phyloP scores from a whole-genome alignment of 352 stramenopile species.

The Phytophthora podocarpi region DNA sequence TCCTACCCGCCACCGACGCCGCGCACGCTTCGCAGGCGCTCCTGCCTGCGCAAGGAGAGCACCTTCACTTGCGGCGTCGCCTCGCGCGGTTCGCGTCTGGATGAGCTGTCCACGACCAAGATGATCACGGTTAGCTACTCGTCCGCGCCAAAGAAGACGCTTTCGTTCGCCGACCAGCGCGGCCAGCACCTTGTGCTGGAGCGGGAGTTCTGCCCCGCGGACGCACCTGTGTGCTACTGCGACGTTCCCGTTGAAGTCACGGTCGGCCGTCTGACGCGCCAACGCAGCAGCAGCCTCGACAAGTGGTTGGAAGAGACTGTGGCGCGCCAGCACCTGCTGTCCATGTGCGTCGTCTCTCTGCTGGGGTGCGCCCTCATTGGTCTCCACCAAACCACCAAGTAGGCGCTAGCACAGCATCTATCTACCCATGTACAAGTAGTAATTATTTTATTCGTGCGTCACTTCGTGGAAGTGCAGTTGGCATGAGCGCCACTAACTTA shows the following conservation, averaged over 20 bases:
- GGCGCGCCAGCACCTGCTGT: constrained; percentile 52
- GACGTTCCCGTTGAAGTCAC: constrained; percentile 39
- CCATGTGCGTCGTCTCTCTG: constrained; percentile 62
- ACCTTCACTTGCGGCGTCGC: constrained; percentile 37
- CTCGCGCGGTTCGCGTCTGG: constrained; percentile 23
- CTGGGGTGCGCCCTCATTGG: constrained; percentile 48
- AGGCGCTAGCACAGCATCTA: background rate
- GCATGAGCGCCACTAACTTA: constrained; percentile 21
- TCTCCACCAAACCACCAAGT: constrained; percentile 41
- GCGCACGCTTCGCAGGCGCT: constrained; percentile 25
- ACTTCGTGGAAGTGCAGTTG: constrained; percentile 5
- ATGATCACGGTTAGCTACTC: constrained; percentile 44
- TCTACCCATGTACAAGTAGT: constrained; percentile 12
- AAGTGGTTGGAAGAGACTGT: constrained; percentile 47
- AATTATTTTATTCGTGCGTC: constrained; percentile 32
- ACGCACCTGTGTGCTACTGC: constrained; percentile 53
- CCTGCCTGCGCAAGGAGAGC: constrained; percentile 60
- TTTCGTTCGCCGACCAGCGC: constrained; percentile 67
- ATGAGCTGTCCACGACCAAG: constrained; percentile 40
- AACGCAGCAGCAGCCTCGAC: constrained; percentile 36
- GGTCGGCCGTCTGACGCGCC: constrained; percentile 21
- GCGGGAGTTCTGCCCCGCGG: constrained; percentile 48
- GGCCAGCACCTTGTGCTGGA: constrained; percentile 54
- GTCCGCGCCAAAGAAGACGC: constrained; percentile 48
- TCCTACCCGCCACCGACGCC: constrained; percentile 7